Base-by-base conservation (phyloP, 2,329 filamentous ascomycete species). In the Exophiala lecanii-corni region DNA sequence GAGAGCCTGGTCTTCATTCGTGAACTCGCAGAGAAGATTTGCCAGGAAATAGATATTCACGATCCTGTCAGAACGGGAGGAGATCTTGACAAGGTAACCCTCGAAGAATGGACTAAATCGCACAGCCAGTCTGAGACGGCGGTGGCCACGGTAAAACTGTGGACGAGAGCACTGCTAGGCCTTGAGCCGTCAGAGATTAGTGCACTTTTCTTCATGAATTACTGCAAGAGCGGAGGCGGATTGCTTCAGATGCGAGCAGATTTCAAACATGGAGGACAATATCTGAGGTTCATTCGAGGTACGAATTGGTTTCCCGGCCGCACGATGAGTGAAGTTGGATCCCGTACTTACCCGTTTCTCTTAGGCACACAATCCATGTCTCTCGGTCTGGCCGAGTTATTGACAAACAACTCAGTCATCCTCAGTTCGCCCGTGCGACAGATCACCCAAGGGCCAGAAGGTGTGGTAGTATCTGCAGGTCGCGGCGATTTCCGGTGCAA, bases 131-230 rank as follows among this genome's bases (percentile, higher is more conserved):
- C 40, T 13, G 19, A 41, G 35, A 45, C 43, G 46, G 63, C 65
- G 1, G 30, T 70, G 0, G 59, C 60, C 1, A 68, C 62, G 1
- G 65, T 66, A 1, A 64, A 54, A 2, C 59, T 76, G 3, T 75
- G 73, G 64, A 69, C 68, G 0, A 62, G 70, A 0, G 74, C 68
- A 1, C 72, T 75, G 68, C 58, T 76, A 2, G 75, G 75, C 2
- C 58, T 68, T 1, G 71, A 77, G 23, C 67, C 74, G 0, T 45
- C 41, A 1, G 73, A 78, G 9, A 54, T 77, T 3, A 72, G 67
- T 5, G 74, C 75, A 0, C 55, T 75, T 1, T 79, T 62, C 54
- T 77, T 80, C 51, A 62, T 81, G 16, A 65, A 76, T 53, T 78
- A 80, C 59, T 73, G 71, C 63, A 72, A 70, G 50, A 68, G 65